These are phyloP conservation scores for Acorus gramineus DNA, from an alignment of 106 monocot species.

Conservation along the genomic window DNA sequence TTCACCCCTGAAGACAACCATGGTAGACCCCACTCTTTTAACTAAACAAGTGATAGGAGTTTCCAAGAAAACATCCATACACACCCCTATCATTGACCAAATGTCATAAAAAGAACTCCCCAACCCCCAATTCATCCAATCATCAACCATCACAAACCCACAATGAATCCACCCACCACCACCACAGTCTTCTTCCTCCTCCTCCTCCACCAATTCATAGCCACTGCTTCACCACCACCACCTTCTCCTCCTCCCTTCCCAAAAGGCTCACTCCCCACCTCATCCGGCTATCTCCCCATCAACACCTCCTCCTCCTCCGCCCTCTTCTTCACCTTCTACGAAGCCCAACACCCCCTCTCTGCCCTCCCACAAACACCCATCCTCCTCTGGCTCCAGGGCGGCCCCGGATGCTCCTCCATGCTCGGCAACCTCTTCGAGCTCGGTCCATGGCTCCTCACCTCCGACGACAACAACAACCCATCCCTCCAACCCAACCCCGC, in stretches of 20 bases:
- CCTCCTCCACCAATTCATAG: conserved; percentile 1
- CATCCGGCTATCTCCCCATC: conserved; percentile 54
- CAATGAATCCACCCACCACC: too few species aligned
- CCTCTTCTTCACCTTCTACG: conserved; percentile 65
- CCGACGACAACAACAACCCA: neutral
- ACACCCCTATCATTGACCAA: too few species aligned
- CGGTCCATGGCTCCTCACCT: conserved; percentile 58
- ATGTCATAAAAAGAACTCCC: too few species aligned
- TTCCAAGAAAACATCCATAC: too few species aligned
- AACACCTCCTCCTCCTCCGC: conserved; percentile 11
- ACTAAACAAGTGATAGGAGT: too few species aligned
- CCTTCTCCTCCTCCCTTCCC: conserved; percentile 20
- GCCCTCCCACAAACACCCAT: conserved; percentile 48
- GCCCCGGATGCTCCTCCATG: conserved; percentile 93
- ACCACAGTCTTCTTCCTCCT: neutral
- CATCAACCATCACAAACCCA: too few species aligned
- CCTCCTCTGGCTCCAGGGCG: conserved; percentile 93
- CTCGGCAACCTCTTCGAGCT: conserved; percentile 81
- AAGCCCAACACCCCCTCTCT: conserved; percentile 40
- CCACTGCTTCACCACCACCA: neutral
- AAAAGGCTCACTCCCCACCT: conserved; percentile 36
- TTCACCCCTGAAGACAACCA: too few species aligned
- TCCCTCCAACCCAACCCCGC: conserved; percentile 45
- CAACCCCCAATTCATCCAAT: too few species aligned
- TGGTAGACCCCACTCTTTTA: too few species aligned